A percentile compares a stretch with the other conserved stretches of the same genome.
These are phyloP conservation scores for Anacardium occidentale DNA, from an alignment of 345 rosid species.

Conservation along the genomic window DNA sequence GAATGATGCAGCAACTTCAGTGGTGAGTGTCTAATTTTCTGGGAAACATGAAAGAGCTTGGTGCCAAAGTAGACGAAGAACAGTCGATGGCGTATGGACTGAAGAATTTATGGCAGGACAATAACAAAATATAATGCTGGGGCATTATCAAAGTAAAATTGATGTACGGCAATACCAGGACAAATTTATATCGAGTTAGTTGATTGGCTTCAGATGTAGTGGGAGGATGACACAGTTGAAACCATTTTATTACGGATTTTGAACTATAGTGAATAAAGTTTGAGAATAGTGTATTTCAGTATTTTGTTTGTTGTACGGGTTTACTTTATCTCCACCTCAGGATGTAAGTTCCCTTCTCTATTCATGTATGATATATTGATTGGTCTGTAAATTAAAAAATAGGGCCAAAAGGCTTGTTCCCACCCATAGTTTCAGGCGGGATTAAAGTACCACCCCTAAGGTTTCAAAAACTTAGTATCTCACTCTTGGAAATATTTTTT, in stretches of 20 bases:
- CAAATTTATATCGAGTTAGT: background rate
- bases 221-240: background rate
- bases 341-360: background rate
- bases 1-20: slow-evolving; percentile 1
- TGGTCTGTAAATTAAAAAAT: background rate
- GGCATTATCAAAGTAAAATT: background rate
- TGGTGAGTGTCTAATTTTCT: background rate
- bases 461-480: no score
- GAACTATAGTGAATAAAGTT: no score
- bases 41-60: slow-evolving; percentile 1
- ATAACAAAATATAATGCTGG: background rate
- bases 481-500: no score
- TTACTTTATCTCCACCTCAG: no score
- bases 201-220: background rate
- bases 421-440: no score
- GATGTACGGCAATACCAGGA: background rate
- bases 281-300: background rate
- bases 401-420: no score
- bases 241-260: background rate
- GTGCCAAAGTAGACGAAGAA: slow-evolving; percentile 10
- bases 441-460: no score
- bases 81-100: background rate
- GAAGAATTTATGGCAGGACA: background rate
- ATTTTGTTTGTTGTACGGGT: no score
- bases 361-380: background rate